Evolutionary conservation across 2,329 filamentous ascomycete species (phyloP), one percentile per base, ranked within the genome.

Genomic region (Trichophyton simii): DNA sequence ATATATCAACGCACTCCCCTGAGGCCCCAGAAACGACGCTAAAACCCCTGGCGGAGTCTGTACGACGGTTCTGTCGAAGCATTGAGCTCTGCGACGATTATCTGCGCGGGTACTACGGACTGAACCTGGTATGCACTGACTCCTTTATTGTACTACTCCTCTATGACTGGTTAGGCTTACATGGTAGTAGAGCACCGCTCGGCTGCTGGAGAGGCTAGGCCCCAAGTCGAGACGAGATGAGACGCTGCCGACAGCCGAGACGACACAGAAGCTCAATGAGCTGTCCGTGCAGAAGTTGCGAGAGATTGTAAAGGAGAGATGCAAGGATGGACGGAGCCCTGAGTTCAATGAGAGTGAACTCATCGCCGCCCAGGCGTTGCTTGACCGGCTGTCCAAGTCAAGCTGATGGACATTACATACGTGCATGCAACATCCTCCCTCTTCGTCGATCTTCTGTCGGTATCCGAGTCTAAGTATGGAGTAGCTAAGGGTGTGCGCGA

Each of bases 81-180:
- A 84, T 97, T 66, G 94, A 99, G 76, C 82, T 99, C 59, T 97
- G 94, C 70, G 89, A 96, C 68, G 86, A 91, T 71, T 97, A 96
- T 72, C 75, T 97, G 64, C 85, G 94, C 64, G 94, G 91, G 0
- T 95, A 91, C 72, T 97, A 96, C 73, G 94, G 94, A 5, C 77
- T 99, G 63, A 94, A 92, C 72, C 73, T 91, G 73, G 87, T 91
- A 74, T 69, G 82, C 66, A 38, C n/a, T 8, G 7, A 50, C 61
- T 38, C 8, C 34, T 13, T 11, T 38, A 38, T 38, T 3, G 34
- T 38, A 38, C 11, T 38, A 25, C 18, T 31, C 34, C 66, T 36
- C 28, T 58, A 38, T 38, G 20, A 41, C 34, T 3, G 13, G n/a
- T 18, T 41, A 15, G 11, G 31, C 55, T 58, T 28, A 59, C 64